These are phyloP conservation scores for Bolboschoenoplectus hybrid DNA, from an alignment of 202 grass and related monocot genomes.

Conservation along the genomic window DNA sequence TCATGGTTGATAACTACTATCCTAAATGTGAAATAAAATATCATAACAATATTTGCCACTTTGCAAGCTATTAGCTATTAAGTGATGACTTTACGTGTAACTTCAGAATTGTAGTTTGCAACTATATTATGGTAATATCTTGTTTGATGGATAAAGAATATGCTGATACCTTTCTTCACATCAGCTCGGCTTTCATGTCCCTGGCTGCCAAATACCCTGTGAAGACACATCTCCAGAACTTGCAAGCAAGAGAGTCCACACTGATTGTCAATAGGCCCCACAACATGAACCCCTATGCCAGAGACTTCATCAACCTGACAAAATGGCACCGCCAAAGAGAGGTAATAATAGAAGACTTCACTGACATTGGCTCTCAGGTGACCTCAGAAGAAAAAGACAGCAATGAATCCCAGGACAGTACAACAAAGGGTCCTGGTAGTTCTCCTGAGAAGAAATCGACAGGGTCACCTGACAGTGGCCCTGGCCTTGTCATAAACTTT, in stretches of 20 bases:
- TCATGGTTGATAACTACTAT: slow-evolving; percentile 28
- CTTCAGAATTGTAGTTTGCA: not conserved
- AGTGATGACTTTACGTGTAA: slow-evolving; percentile 21
- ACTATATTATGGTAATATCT: not conserved
- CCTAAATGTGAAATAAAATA: not conserved
- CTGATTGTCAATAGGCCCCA: slow-evolving; percentile 8
- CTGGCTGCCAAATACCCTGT: slow-evolving; percentile 69
- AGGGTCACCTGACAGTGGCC: slow-evolving; percentile 51
- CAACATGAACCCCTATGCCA: slow-evolving; percentile 18
- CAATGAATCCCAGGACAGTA: slow-evolving; percentile 40
- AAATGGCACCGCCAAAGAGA: slow-evolving; percentile 48
- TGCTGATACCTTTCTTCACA: slow-evolving; percentile 32
- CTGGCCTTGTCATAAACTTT: slow-evolving; percentile 37
- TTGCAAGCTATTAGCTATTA: not conserved
- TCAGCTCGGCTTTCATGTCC: slow-evolving; percentile 85
- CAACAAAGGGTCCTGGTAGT: slow-evolving; percentile 40
- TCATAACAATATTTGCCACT: not conserved
- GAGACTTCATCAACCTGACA: slow-evolving; percentile 27
- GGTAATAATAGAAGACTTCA: slow-evolving; percentile 53
- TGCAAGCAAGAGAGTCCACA: slow-evolving; percentile 4
- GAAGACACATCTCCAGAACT: slow-evolving; percentile 44
- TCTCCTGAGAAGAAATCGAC: slow-evolving; percentile 46
- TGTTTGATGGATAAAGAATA: slow-evolving; percentile 20
- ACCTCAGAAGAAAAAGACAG: slow-evolving; percentile 62
- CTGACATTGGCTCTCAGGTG: slow-evolving; percentile 48